Evolutionary conservation across 768 basidiomycete genomes (phyloP), one percentile per base, ranked within the genome.

Genomic region (Xerocomus brunneocitrinus): DNA sequence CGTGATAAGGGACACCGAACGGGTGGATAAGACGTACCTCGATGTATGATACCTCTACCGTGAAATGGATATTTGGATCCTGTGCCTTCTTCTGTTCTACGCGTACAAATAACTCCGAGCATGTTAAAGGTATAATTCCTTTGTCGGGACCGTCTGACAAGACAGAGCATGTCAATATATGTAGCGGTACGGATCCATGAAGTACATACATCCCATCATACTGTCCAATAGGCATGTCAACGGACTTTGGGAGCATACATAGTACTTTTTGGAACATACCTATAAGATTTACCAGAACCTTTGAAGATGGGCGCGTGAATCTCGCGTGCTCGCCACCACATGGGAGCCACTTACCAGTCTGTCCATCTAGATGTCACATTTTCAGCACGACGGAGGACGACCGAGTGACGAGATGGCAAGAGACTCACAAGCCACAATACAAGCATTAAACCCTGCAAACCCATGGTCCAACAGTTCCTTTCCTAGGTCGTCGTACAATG

Each of bases 31-130:
- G 36, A 64, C 75, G 49, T 49, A 89, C 89, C 80, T 95, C 95
- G 56, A 97, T 97, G 67, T 97, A 98, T 5, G 94, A 97, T n/a
- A 97, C 95, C 73, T 98, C 95, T 39, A 99, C 95, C 2, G 89
- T 87, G 63, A 93, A 95, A 53, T 75, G 82, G 55, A 93, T 61
- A 61, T 86, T 85, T 9, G 83, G 69, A 64, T 94, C 89, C 47
- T 63, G 67, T 2, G 76, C 74, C 59, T 74, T 83, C 69, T 87
- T 85, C 31, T 77, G 65, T 42, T 77, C 79, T 45, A 95, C 90
- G 50, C 95, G 86, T 58, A 81, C 76, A 71, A 99, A 99, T 30
- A 99, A 77, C 68, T 97, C 94, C 47, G 82, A 84, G 63, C 95
- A 98, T 43, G 94, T 97, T 41, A 97, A 81, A 27, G 95, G 95